These are phyloP conservation scores for Trifolium subterraneum DNA, from an alignment of 306 rosid genomes.

Conservation along the genomic window DNA sequence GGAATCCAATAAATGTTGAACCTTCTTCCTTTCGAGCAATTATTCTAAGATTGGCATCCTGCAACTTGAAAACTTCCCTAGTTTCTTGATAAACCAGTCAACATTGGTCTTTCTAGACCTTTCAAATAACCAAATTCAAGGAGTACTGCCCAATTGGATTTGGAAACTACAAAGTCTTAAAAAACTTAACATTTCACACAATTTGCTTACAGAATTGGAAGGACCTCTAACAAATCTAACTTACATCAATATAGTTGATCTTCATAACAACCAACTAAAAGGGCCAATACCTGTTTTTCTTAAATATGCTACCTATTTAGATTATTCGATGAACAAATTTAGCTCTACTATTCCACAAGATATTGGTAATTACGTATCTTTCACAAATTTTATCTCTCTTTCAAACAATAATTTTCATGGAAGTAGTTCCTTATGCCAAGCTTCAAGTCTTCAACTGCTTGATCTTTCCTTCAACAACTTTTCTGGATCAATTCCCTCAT, in stretches of 20 bases:
- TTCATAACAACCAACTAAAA: slow-evolving; percentile 45
- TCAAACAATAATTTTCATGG: slow-evolving; percentile 29
- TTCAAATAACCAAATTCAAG: slow-evolving; percentile 49
- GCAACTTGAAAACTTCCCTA: slow-evolving; percentile 45
- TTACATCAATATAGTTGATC: slow-evolving; percentile 29
- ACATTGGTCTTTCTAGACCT: slow-evolving; percentile 8
- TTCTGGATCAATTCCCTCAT: slow-evolving; percentile 35
- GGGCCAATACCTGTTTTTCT: slow-evolving; percentile 33
- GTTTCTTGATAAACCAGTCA: slow-evolving; percentile 45
- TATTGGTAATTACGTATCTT: slow-evolving; percentile 12
- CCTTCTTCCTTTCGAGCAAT: neutral
- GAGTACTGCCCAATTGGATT: slow-evolving; percentile 57
- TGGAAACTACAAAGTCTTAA: slow-evolving; percentile 45
- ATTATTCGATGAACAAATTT: slow-evolving; percentile 45
- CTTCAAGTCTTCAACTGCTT: slow-evolving; percentile 28
- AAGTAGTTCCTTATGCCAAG: slow-evolving; percentile 33
- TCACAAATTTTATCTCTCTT: neutral
- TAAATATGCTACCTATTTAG: slow-evolving; percentile 33
- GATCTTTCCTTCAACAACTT: slow-evolving; percentile 46
- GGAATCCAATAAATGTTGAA: neutral
- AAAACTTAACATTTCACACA: slow-evolving; percentile 43
- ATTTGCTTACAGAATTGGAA: slow-evolving; percentile 37
- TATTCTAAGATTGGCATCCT: slow-evolving; percentile 20
- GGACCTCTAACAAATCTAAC: neutral
- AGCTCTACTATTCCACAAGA: slow-evolving; percentile 9